Evolutionary conservation across 352 stramenopile species (phyloP), one percentile per base, ranked within the genome.

Genomic region (Globisporangium splendens): DNA sequence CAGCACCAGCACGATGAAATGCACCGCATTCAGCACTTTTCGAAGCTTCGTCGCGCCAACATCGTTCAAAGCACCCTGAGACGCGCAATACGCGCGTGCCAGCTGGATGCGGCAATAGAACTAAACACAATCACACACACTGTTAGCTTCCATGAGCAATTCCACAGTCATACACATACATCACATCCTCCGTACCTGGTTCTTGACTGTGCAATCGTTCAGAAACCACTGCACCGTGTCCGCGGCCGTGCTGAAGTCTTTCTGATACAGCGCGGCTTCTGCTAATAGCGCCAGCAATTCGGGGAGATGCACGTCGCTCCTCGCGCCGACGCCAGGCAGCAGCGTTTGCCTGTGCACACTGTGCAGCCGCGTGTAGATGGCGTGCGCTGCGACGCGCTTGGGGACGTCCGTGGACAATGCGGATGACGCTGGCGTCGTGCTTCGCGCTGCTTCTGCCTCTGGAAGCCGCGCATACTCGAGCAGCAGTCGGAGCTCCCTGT

Each of bases 81-180:
- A 77, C 11, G 73, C 65, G 43, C 76, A 90, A 14, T 83, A 78
- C 3, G 89, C 88, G 2, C 79, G 86, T 8, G 91, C 78, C 31
- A 97, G 90, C 54, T 91, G 79, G 5, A 83, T 77, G 49, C 91
- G 79, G 63, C 87, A 97, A 62, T 89, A 93, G 66, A 97, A 96
- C 85, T 91, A 49, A 50, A 35, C 28, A 35, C 28, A 35, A 10
- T n/a, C n/a, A n/a, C n/a, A n/a, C n/a, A n/a, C n/a, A n/a, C n/a
- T n/a, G n/a, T n/a, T n/a, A n/a, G n/a, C n/a, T n/a, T n/a, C n/a
- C n/a, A n/a, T n/a, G n/a, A n/a, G n/a, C n/a, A n/a, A n/a, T n/a
- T n/a, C n/a, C n/a, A n/a, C n/a, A n/a, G n/a, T n/a, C n/a, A n/a
- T 31, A 35, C 28, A 13, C 51, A 39, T 14, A 28, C 12, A n/a